These are phyloP conservation scores for Amanita fuliginea DNA, from an alignment of 768 basidiomycete genomes.

Conservation along the genomic window DNA sequence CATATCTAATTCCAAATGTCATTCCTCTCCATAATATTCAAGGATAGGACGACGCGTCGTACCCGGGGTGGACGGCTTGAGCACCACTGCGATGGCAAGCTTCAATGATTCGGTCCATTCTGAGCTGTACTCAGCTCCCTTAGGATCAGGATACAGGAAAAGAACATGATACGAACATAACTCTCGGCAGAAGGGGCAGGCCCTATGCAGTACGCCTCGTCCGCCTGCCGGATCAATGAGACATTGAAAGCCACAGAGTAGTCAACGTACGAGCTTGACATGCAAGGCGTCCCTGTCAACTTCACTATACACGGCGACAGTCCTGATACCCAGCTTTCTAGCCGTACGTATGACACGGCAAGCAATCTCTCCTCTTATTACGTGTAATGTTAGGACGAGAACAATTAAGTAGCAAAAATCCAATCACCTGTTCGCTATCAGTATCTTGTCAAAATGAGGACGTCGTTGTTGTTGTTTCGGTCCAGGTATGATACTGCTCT, in stretches of 20 bases:
- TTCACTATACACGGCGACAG: constrained; percentile 88
- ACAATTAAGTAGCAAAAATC: background rate
- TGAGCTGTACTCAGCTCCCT: constrained; percentile 35
- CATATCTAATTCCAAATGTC: constrained; percentile 39
- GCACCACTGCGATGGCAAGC: constrained; percentile 75
- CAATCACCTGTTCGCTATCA: constrained; percentile 76
- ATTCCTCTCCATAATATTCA: background rate
- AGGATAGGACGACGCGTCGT: constrained; percentile 9
- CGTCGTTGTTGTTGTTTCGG: background rate
- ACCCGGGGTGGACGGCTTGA: constrained; percentile 94
- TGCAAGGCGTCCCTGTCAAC: constrained; percentile 76
- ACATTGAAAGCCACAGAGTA: background rate
- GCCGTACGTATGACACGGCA: constrained; percentile 92
- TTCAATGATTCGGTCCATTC: constrained; percentile 82
- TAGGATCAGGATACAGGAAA: background rate
- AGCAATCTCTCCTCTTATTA: constrained; percentile 81
- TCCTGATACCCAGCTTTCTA: constrained; percentile 77
- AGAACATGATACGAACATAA: constrained; percentile 49
- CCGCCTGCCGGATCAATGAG: constrained; percentile 35
- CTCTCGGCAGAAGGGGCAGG: constrained; percentile 84
- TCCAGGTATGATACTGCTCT: background rate
- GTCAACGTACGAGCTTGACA: constrained; percentile 53
- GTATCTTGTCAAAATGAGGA: constrained; percentile 81
- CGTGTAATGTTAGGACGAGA: background rate
- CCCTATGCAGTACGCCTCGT: constrained; percentile 89